phyloP scores from a whole-genome alignment of 1,284 basidiomycete species.

The Termitomyces sp. region DNA sequence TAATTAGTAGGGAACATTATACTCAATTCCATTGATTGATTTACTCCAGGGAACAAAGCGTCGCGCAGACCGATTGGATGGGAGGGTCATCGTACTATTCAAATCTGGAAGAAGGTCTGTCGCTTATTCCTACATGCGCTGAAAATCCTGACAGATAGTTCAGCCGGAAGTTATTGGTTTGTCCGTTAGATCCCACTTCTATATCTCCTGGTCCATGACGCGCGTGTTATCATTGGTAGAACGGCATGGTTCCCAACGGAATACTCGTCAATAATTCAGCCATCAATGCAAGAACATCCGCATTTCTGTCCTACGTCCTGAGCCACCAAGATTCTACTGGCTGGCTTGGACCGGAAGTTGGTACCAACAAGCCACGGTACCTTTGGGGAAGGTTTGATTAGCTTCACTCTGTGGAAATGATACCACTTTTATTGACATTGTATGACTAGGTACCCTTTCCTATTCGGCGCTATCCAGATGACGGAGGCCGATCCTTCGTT shows the following conservation, averaged over 20 bases:
- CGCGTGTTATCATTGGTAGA: constrained; percentile 27
- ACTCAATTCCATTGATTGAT: background rate
- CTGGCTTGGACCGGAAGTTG: constrained; percentile 56
- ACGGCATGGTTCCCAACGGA: constrained; percentile 50
- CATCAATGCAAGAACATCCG: constrained; percentile 43
- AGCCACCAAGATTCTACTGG: constrained; percentile 50
- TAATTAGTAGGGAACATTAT: constrained; percentile 35
- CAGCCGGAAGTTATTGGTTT: constrained; percentile 60
- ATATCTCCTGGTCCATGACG: background rate
- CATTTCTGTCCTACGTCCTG: constrained; percentile 51
- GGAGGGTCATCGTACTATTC: constrained; percentile 50
- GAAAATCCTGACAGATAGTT: background rate
- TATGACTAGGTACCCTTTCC: constrained; percentile 44
- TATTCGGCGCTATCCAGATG: constrained; percentile 54
- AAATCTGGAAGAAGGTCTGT: constrained; percentile 48
- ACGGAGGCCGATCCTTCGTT: constrained; percentile 43
- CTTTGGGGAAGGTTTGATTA: constrained; percentile 49
- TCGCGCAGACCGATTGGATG: constrained; percentile 49
- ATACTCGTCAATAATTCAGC: constrained; percentile 41
- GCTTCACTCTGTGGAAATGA: background rate
- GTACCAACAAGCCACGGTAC: constrained; percentile 40
- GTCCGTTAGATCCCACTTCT: constrained; percentile 29
- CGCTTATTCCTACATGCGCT: background rate
- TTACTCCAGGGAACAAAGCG: constrained; percentile 27
- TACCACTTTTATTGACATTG: background rate